A percentile compares a stretch with the other conserved stretches of the same genome.
Conservation (phyloP, 2,329 filamentous ascomycete genomes). For the Ophiostoma montium region DNA sequence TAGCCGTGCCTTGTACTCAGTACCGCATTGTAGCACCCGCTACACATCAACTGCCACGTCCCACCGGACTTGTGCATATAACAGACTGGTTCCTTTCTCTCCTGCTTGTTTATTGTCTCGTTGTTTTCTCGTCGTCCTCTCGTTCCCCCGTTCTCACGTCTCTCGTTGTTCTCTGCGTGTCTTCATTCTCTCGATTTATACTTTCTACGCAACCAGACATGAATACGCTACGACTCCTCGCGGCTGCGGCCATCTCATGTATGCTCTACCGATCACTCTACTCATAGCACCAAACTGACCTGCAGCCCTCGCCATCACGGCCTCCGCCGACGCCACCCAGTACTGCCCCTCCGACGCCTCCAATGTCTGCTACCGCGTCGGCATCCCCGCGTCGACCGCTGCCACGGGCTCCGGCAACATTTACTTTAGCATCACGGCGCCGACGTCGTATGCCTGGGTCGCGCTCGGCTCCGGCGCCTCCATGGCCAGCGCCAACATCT, state of each 20-base stretch:
- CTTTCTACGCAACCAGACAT: background rate
- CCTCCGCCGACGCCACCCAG: conserved; percentile 2
- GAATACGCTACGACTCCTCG: background rate
- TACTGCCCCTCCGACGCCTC: conserved; percentile 26
- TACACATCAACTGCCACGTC: background rate
- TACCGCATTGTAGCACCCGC: no score
- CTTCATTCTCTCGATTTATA: background rate
- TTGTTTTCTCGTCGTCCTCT: background rate
- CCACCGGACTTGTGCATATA: background rate
- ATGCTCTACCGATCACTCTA: background rate
- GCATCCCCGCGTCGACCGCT: conserved; percentile 35
- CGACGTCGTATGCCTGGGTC: conserved; percentile 40
- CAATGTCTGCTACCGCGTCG: conserved; percentile 41
- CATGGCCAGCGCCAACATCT: conserved; percentile 47
- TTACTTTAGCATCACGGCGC: conserved; percentile 46
- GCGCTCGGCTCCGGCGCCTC: conserved; percentile 39
- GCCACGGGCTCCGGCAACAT: conserved; percentile 37
- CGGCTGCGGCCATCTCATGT: conserved; percentile 2
- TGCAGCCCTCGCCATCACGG: conserved; percentile 5
- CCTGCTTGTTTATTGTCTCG: background rate
- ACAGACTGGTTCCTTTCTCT: background rate
- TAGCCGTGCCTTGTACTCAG: no score
- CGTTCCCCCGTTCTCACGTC: background rate
- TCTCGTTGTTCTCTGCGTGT: background rate
- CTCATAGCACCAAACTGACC: background rate